Base-by-base conservation (phyloP, 768 basidiomycete genomes). In the Lepiota venenata region DNA sequence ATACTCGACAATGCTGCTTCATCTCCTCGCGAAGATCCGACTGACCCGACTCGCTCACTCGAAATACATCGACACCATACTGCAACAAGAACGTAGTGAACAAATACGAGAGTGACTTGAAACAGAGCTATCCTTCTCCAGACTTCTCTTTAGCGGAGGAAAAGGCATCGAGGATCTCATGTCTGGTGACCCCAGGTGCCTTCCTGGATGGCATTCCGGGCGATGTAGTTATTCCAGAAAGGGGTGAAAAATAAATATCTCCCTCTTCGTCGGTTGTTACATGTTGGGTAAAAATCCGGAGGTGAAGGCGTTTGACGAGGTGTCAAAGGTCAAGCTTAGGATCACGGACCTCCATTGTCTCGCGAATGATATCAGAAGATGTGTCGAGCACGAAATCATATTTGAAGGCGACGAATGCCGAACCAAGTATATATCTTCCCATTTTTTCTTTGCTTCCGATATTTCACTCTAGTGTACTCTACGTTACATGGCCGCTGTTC, bases 21-120 rank as follows among this genome's bases (percentile, higher is more conserved):
- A 87, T 15, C 78, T 98, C n/a, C 79, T 95, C 46, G 95, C 93
- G 0, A 81, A 85, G 21, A 78, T 93, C 14, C 95, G 98, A 66
- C 81, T 98, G 11, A 88, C 85, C 25, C 70, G 95, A 4, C 83
- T 98, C 41, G 92, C 91, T 9, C 81, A 93, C 3, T 74, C 77
- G 38, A 88, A 88, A 63, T 96, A 96, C 62, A 74, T 96, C 20
- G 75, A 81, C 20, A 83, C 88, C 0, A 74, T 94, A 2, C 63
- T 82, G 2, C 74, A 83, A 58, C 65, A 78, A 15, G 86, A 85
- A 59, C 79, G 72, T 36, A 82, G 87, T 36, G 86, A 89, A 61
- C 71, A 74, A 2, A 59, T 74, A 11, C 75, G 73, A 47, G 80
- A 82, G 50, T 66, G 64, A 47, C 58, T 79, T 25, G 69, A 76